Conservation (phyloP, 129 eudicot genomes). For the Deinandra increscens region DNA sequence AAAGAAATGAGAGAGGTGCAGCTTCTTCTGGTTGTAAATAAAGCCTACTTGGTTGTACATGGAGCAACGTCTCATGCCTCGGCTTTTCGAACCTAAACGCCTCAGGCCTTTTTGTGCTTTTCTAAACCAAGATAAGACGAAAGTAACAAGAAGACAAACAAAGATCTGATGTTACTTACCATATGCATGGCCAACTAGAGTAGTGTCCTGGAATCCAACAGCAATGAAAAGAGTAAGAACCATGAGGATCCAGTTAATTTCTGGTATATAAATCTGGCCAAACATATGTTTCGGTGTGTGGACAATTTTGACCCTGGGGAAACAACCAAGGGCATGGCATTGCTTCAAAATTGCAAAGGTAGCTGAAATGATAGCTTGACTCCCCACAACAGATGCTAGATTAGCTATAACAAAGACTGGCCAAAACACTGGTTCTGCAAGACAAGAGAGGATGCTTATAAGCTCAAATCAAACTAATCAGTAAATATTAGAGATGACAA, state of each 20-base stretch:
- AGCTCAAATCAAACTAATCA: background rate
- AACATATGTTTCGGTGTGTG: slow-evolving; percentile 83
- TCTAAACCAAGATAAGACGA: too few species aligned
- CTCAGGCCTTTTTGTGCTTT: too few species aligned
- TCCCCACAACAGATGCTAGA: slow-evolving; percentile 86
- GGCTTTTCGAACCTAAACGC: too few species aligned
- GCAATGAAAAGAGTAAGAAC: slow-evolving; percentile 76
- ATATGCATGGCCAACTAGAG: slow-evolving; percentile 82
- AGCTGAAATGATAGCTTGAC: slow-evolving; percentile 94
- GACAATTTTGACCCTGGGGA: slow-evolving; percentile 91
- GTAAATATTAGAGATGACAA: background rate
- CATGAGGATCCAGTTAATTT: slow-evolving; percentile 97
- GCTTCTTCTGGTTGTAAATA: too few species aligned
- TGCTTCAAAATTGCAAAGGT: slow-evolving; percentile 92
- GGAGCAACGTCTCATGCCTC: too few species aligned
- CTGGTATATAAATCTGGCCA: slow-evolving; percentile 90
- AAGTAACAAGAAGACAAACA: too few species aligned
- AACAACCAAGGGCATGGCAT: slow-evolving; percentile 95
- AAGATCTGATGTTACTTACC: slow-evolving; percentile 41
- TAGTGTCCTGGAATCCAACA: slow-evolving; percentile 81
- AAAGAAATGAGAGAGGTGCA: too few species aligned
- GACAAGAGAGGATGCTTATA: slow-evolving; percentile 15
- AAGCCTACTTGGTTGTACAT: too few species aligned
- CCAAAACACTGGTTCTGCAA: slow-evolving; percentile 81
- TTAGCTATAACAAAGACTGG: slow-evolving; percentile 88